Base-by-base conservation (phyloP, 495 filamentous ascomycete species). In the Xylaria sp. region DNA sequence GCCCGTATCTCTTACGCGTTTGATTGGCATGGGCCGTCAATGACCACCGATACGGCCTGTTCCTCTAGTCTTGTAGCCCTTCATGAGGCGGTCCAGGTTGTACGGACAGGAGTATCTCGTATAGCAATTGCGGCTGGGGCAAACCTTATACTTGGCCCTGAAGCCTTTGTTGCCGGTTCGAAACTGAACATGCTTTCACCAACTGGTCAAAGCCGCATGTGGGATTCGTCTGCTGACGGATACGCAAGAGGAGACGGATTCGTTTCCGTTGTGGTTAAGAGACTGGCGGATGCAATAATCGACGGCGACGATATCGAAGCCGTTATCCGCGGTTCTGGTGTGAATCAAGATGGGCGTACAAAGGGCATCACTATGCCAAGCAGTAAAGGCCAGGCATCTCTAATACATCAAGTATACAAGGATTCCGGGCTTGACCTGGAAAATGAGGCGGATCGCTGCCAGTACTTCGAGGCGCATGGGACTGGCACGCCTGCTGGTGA, bases 161-260 rank as follows among this genome's bases (percentile, higher is more conserved):
- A n/a, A n/a, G n/a, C n/a, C n/a, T n/a, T n/a, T n/a, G n/a, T n/a
- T n/a, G n/a, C n/a, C n/a, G n/a, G n/a, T n/a, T n/a, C n/a, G n/a
- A 72, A 72, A 15, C 33, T 66, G 31, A 6, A 66, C 6, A 66
- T 66, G 63, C 33, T 66, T 3, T 79, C 76, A 21, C 76, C 75
- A 24, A 78, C 77, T 53, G 81, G 81, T 19, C 77, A 75, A 31
- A 75, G 73, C 0, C 78, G 75, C 31, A 77, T 80, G 26, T 82
- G 80, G 62, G 88, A 90, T 70, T 76, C 80, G 0, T 61, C 70
- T 0, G 91, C 89, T 0, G 82, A 90, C 74, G 91, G 91, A 0
- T 93, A 90, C 76, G 90, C 35, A 0, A 85, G 91, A 9, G 84
- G 89, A n/a, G 87, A 85, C n/a, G 82, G 92, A 0, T 86, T 79